A percentile compares a stretch with the other conserved stretches of the same genome.
phyloP scores from a whole-genome alignment of 2,329 filamentous ascomycete genomes.

The Podosphaera leucotricha region DNA sequence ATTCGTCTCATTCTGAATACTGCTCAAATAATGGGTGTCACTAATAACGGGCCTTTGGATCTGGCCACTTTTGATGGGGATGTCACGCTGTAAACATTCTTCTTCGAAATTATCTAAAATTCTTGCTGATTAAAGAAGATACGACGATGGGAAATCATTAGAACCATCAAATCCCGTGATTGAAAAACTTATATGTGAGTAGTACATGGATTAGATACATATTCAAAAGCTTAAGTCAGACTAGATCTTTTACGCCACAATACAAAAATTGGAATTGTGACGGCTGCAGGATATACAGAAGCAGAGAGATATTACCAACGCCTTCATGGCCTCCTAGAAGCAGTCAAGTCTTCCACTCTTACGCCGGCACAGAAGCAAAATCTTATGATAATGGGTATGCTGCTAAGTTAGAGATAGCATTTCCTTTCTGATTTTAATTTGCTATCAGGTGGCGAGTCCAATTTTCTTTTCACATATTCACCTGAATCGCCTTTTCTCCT shows the following conservation, averaged over 20 bases:
- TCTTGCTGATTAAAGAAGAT: slow-evolving; percentile 20
- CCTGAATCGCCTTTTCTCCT: slow-evolving; percentile 41
- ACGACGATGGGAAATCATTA: slow-evolving; percentile 68
- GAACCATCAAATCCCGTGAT: slow-evolving; percentile 58
- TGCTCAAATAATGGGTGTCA: slow-evolving; percentile 81
- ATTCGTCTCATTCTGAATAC: slow-evolving; percentile 83
- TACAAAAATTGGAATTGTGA: slow-evolving; percentile 83
- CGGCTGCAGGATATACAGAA: slow-evolving; percentile 82
- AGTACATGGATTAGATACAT: neutral
- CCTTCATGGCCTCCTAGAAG: slow-evolving; percentile 66
- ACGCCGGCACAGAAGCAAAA: slow-evolving; percentile 46
- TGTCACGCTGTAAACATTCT: slow-evolving; percentile 48
- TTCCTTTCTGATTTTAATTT: slow-evolving; percentile 1
- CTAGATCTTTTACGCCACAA: slow-evolving; percentile 53
- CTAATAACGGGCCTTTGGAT: slow-evolving; percentile 46
- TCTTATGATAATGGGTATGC: slow-evolving; percentile 54
- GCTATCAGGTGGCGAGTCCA: slow-evolving; percentile 54
- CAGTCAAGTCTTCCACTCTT: slow-evolving; percentile 38
- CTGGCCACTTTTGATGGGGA: slow-evolving; percentile 95
- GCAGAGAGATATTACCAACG: slow-evolving; percentile 68
- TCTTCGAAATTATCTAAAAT: neutral
- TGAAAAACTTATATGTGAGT: slow-evolving; percentile 24
- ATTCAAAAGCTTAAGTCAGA: neutral
- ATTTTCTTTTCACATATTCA: slow-evolving; percentile 75
- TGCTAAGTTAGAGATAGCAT: neutral